A percentile compares a stretch with the other conserved stretches of the same genome.
phyloP scores from a whole-genome alignment of 768 basidiomycete species.

The Clavulina sp. region DNA sequence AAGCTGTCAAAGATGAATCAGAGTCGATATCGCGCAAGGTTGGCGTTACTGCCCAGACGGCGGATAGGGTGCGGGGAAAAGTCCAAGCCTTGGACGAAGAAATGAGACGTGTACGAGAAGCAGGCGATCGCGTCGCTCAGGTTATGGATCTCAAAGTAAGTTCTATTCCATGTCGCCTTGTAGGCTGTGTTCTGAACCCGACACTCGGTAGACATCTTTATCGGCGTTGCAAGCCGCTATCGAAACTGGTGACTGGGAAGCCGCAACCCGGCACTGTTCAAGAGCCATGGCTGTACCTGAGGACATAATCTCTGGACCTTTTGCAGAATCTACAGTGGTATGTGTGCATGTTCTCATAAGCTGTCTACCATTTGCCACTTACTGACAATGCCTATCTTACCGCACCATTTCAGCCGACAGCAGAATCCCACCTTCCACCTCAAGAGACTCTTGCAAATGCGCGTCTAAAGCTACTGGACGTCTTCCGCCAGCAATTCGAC shows the following conservation, averaged over 20 bases:
- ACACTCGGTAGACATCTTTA: constrained; percentile 42
- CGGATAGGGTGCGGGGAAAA: constrained; percentile 78
- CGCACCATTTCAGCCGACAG: constrained; percentile 49
- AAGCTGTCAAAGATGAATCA: constrained; percentile 44
- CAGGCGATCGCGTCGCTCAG: constrained; percentile 79
- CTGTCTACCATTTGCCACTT: not conserved
- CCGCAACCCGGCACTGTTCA: constrained; percentile 78
- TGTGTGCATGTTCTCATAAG: constrained; percentile 24
- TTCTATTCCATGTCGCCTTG: constrained; percentile 3
- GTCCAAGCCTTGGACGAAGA: constrained; percentile 84
- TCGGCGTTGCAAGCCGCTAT: constrained; percentile 41
- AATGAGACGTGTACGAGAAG: constrained; percentile 76
- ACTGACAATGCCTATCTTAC: no score
- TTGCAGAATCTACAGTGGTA: constrained; percentile 71
- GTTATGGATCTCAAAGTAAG: constrained; percentile 88
- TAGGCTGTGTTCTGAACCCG: not conserved
- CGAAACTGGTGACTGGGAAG: constrained; percentile 83
- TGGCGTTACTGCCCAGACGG: constrained; percentile 55
- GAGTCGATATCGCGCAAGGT: constrained; percentile 38
- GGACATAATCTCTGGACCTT: constrained; percentile 63
- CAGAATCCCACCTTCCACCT: constrained; percentile 75
- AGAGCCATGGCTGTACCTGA: constrained; percentile 72
- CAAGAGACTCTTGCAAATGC: constrained; percentile 62
- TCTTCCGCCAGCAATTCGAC: constrained; percentile 68
- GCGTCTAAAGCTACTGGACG: constrained; percentile 51